These are phyloP conservation scores for Sphenostylis stenocarpa DNA, from an alignment of 306 rosid genomes.

Conservation along the genomic window DNA sequence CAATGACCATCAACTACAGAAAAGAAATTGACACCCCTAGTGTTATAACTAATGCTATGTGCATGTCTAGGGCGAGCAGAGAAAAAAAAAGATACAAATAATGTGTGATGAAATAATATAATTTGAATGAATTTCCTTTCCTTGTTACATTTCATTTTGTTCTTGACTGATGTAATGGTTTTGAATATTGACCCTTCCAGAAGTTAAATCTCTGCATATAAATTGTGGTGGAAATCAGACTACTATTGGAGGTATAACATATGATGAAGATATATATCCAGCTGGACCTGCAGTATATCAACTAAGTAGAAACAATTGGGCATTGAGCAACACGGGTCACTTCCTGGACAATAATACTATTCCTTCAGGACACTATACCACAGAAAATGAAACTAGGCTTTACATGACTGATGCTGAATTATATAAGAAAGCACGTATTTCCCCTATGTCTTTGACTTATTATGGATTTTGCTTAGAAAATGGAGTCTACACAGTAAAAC, in stretches of 20 bases:
- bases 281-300: background rate
- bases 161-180: background rate
- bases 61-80: background rate
- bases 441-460: slow-evolving; percentile 63
- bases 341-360: slow-evolving; percentile 28
- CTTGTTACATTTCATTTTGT: background rate
- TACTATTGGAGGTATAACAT: background rate
- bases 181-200: background rate
- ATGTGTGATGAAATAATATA: background rate
- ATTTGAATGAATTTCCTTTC: slow-evolving; percentile 7
- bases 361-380: background rate
- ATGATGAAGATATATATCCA: slow-evolving; percentile 25
- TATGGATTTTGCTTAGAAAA: slow-evolving; percentile 50
- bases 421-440: slow-evolving; percentile 60
- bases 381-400: slow-evolving; percentile 5
- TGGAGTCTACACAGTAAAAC: slow-evolving; percentile 48
- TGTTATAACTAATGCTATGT: background rate
- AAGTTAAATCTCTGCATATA: slow-evolving; percentile 27
- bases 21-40: background rate
- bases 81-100: background rate
- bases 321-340: slow-evolving; percentile 54
- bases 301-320: slow-evolving; percentile 41
- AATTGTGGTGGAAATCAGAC: slow-evolving; percentile 34
- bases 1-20: background rate
- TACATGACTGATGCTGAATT: slow-evolving; percentile 33